Base-by-base conservation (phyloP, 2,329 filamentous ascomycete species). In the Teratosphaeria viscida region DNA sequence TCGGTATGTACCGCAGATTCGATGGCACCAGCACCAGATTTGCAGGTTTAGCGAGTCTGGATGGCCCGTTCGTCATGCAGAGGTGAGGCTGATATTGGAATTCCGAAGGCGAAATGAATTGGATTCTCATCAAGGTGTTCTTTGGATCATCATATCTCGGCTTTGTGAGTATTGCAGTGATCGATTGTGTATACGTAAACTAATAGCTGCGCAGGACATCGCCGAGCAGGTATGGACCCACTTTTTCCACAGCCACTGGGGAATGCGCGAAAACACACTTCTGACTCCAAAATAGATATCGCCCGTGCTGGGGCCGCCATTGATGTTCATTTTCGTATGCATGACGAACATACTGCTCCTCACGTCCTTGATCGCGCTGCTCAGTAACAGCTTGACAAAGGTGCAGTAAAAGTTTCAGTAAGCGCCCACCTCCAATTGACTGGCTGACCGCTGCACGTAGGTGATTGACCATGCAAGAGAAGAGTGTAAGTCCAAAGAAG, bases 331-430 rank as follows among this genome's bases (percentile, higher is more conserved):
- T 55, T 92, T 92, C 73, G 82, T 92, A 63, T 87, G 82, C 27
- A 78, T 92, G 68, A 90, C 87, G 52, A 88, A 88, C 60, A 89
- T 92, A 66, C 78, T 94, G 7, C 80, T 94, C 35, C 87, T 90
- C 74, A 89, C 89, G 56, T 89, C 86, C 23, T 76, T 92, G 64
- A 91, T 89, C 43, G 87, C 86, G 78, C 85, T 91, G 76, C 78
- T 92, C 60, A 88, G 85, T 68, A 90, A 90, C 76, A 89, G 84
- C 70, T 86, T 91, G 59, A 79, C 77, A 60, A 61, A 64, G 61
- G 66, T 67, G 60, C 47, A 65, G 65, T 60, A 60, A 54, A 55
- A 19, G 63, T 64, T 62, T 62, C 59, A 58, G 29, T 65, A 68
- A 63, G 64, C 67, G 67, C 67, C 62, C 60, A 37, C 12, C 27